These are phyloP conservation scores for Penicillium sp. DNA, from an alignment of 2,329 filamentous ascomycete genomes.

Conservation along the genomic window DNA sequence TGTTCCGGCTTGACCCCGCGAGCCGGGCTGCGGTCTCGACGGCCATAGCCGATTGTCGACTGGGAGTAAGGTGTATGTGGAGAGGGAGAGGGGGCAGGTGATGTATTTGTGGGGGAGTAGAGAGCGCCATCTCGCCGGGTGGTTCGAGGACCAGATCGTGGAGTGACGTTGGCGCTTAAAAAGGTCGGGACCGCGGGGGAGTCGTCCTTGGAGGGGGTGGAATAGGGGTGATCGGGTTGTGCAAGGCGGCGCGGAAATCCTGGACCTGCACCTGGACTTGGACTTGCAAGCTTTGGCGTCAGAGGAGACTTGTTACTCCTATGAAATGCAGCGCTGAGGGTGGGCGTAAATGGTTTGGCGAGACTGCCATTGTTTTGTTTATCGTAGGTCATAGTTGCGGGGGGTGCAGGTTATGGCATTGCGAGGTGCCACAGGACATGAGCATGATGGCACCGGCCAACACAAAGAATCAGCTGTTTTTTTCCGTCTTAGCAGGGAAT, in stretches of 20 bases:
- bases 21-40: slow-evolving; percentile 36
- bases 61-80: slow-evolving; percentile 30
- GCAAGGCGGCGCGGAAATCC: slow-evolving; percentile 33
- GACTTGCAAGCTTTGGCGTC: slow-evolving; percentile 57
- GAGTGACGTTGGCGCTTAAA: slow-evolving; percentile 69
- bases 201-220: slow-evolving; percentile 43
- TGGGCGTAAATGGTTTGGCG: slow-evolving; percentile 63
- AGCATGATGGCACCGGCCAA: slow-evolving; percentile 34
- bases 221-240: slow-evolving; percentile 32
- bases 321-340: slow-evolving; percentile 61
- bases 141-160: slow-evolving; percentile 71
- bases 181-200: slow-evolving; percentile 55
- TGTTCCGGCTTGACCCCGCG: slow-evolving; percentile 30
- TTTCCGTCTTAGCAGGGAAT: slow-evolving; percentile 5
- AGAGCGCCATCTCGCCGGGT: slow-evolving; percentile 66
- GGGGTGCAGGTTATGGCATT: slow-evolving; percentile 48
- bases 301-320: slow-evolving; percentile 55
- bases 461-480: not conserved
- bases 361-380: slow-evolving; percentile 52
- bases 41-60: slow-evolving; percentile 23
- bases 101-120: slow-evolving; percentile 61
- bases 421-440: slow-evolving; percentile 24
- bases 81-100: slow-evolving; percentile 24
- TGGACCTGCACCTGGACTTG: slow-evolving; percentile 19
- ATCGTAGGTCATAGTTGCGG: slow-evolving; percentile 49